Evolutionary conservation across 1,284 basidiomycete genomes (phyloP).

Genomic region (Wallemia mellicola): DNA sequence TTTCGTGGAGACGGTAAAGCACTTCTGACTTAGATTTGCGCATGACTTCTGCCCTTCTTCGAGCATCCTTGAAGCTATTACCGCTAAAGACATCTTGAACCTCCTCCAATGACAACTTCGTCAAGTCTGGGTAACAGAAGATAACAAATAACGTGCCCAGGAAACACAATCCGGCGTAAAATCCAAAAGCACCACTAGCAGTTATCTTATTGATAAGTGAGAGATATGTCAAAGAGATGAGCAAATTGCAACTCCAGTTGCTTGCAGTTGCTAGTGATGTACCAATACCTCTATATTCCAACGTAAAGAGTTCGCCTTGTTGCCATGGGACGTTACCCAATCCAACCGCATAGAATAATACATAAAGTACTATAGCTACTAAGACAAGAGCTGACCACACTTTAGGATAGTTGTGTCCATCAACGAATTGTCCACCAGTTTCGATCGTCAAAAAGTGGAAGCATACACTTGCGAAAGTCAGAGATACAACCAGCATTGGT

Average conservation of each 20-base stretch:
- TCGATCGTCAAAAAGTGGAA: constrained; percentile 40
- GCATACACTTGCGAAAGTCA: constrained; percentile 36
- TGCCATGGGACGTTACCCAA: constrained; percentile 42
- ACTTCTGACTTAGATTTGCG: background rate
- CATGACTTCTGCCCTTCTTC: background rate
- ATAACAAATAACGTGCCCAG: constrained; percentile 38
- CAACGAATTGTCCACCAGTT: constrained; percentile 33
- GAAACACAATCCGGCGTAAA: constrained; percentile 44
- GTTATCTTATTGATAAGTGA: constrained; percentile 44
- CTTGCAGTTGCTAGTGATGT: background rate
- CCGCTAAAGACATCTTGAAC: constrained; percentile 21
- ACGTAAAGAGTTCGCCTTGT: constrained; percentile 44
- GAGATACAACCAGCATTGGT: constrained; percentile 42
- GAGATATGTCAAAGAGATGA: constrained; percentile 21
- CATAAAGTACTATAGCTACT: constrained; percentile 46
- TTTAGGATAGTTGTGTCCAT: constrained; percentile 30
- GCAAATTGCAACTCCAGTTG: background rate
- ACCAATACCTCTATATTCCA: background rate
- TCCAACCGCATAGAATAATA: constrained; percentile 36
- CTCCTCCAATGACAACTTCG: constrained; percentile 41
- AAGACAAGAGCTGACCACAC: constrained; percentile 39
- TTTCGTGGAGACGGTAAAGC: background rate
- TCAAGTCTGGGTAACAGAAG: constrained; percentile 16
- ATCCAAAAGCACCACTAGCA: constrained; percentile 44
- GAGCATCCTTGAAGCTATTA: background rate